Base-by-base conservation (phyloP, 257 asterid genomes). In the Ligustrum vulgare region DNA sequence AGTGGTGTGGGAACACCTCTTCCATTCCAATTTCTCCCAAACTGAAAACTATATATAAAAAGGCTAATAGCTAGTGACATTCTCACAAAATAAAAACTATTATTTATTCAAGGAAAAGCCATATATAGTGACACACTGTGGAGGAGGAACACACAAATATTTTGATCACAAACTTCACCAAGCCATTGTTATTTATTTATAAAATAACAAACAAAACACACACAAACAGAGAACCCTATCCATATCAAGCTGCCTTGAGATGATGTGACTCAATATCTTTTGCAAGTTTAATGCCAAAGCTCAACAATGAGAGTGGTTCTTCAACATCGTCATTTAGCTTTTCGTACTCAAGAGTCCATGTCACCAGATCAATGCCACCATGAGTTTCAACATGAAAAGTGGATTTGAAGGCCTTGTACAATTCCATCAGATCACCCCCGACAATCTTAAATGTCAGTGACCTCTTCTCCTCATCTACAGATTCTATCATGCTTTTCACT, bases 331-430 rank as follows among this genome's bases (percentile, higher is more conserved):
- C 85, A 5, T 69, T 72, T 54, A 78, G 71, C 70, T 82, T 82
- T 72, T 78, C 85, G 22, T 82, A 82, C 34, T 74, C 73, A 33
- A 82, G 60, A 8, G 80, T 75, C 76, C 78, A 82, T 3, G 82
- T 78, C 0, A 69, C 71, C 56, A 79, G 45, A 22, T 67, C 72
- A 16, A 41, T 39, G 10, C 75, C 72, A 31, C 58, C 81, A 4
- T 63, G 60, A 15, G 69, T 72, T 20, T 37, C 79, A 16, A 78
- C 70, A 11, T 34, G 37, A 33, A 66, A 33, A 66, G 11, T 1
- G 13, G 1, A 43, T 28, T 28, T n/a, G 28, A 82, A 35, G 33
- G 75, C 37, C 32, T 71, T 75, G 76, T 82, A 82, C 20, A 78
- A 2, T 33, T 82, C 75, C 78, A 78, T 34, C 0, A 75, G 72